Evolutionary conservation across 2,329 filamentous ascomycete genomes (phyloP).

Genomic region (Mariannaea elegans): DNA sequence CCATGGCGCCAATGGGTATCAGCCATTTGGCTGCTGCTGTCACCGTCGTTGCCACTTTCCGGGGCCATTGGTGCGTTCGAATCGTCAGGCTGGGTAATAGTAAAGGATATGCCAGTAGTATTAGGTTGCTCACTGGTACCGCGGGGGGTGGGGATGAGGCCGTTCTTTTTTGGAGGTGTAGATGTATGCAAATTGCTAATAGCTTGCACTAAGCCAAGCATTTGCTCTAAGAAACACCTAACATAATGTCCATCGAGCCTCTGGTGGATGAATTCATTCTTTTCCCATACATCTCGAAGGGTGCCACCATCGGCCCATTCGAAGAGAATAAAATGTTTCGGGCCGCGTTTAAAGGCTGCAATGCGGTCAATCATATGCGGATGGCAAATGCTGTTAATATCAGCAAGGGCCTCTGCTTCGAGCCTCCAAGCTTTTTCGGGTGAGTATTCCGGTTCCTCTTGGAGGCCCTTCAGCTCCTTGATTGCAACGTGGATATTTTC

Average conservation of each 20-base stretch:
- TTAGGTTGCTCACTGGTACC: neutral
- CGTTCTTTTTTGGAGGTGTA: neutral
- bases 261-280: neutral
- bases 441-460: conserved; percentile 9
- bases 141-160: neutral
- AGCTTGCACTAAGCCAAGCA: conserved; percentile 19
- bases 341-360: conserved; percentile 11
- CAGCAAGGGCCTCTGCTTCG: conserved; percentile 16
- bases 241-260: neutral
- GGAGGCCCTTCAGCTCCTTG: conserved; percentile 16
- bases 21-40: neutral
- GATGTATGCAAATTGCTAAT: conserved; percentile 19
- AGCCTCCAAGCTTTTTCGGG: neutral
- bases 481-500: conserved; percentile 9
- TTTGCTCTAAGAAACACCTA: conserved; percentile 17
- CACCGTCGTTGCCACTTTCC: neutral
- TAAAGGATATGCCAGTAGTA: neutral
- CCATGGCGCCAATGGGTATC: conserved; percentile 23
- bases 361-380: conserved; percentile 22
- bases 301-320: conserved; percentile 29
- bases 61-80: neutral
- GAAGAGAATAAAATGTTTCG: conserved; percentile 21
- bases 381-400: conserved; percentile 14
- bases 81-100: neutral
- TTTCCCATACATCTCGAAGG: conserved; percentile 25